phyloP scores from a whole-genome alignment of 495 filamentous ascomycete genomes.

The Hypoxylon fragiforme region DNA sequence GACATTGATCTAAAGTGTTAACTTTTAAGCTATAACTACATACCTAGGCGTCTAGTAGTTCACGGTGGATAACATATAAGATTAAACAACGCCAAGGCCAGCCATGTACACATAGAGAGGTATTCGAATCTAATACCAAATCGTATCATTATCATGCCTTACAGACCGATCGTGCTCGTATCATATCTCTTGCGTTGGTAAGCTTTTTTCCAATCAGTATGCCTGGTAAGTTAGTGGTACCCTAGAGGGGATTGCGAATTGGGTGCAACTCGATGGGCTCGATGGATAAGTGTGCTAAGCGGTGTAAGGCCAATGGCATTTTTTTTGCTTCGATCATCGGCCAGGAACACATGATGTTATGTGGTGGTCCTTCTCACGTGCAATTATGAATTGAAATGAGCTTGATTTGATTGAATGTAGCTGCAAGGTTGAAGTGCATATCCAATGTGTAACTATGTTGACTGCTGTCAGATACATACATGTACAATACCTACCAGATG shows the following conservation, averaged over 20 bases:
- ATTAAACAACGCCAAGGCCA: too few relatives aligned
- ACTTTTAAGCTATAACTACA: too few relatives aligned
- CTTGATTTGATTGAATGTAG: too few relatives aligned
- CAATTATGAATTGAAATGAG: background rate
- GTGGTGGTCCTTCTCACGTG: background rate
- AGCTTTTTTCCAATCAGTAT: background rate
- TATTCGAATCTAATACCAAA: conserved; percentile 25
- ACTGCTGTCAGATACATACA: background rate
- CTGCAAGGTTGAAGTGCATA: background rate
- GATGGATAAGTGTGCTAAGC: conserved; percentile 4
- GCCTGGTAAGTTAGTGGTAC: too few relatives aligned
- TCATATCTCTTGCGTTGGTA: background rate
- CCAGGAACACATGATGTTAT: background rate
- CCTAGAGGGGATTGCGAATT: too few relatives aligned
- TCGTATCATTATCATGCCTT: conserved; percentile 33
- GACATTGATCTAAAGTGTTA: too few relatives aligned
- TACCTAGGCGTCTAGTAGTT: too few relatives aligned
- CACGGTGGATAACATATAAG: too few relatives aligned
- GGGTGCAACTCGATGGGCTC: too few relatives aligned
- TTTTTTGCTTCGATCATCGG: conserved; percentile 10
- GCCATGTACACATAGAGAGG: conserved; percentile 16
- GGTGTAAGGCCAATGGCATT: conserved; percentile 20
- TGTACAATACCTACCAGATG: too few relatives aligned
- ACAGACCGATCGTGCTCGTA: conserved; percentile 13
- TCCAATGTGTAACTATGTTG: too few relatives aligned